Conservation (phyloP, 768 basidiomycete genomes). For the Russula virescens region DNA sequence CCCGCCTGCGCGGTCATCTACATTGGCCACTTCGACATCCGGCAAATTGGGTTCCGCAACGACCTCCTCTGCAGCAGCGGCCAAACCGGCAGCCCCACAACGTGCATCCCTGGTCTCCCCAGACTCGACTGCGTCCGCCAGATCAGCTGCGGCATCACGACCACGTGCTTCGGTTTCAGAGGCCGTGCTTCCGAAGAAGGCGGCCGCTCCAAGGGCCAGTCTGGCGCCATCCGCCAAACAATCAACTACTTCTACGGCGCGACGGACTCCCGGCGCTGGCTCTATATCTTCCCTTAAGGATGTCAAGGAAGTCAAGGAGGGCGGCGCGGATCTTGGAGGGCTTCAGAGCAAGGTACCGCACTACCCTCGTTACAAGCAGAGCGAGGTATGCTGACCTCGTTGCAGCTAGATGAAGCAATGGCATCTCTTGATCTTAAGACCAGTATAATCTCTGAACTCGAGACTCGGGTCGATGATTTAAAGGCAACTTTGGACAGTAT, state of each 20-base stretch:
- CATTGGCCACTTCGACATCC: constrained; percentile 23
- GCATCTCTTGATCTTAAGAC: constrained; percentile 51
- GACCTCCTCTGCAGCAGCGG: constrained; percentile 33
- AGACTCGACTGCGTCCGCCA: constrained; percentile 36
- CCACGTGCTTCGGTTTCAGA: constrained; percentile 69
- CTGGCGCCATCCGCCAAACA: constrained; percentile 33
- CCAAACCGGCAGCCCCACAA: constrained; percentile 34
- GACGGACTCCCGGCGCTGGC: constrained; percentile 42
- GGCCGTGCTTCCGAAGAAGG: constrained; percentile 44
- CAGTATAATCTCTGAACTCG: constrained; percentile 44
- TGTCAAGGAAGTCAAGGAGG: constrained; percentile 59
- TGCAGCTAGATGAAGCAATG: constrained; percentile 55
- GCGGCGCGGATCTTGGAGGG: constrained; percentile 50
- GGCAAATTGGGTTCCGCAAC: constrained; percentile 22
- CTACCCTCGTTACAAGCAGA: neutral
- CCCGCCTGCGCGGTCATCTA: constrained; percentile 11
- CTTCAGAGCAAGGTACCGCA: constrained; percentile 52
- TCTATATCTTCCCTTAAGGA: constrained; percentile 76
- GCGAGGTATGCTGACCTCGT: constrained; percentile 3
- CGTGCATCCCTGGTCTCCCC: constrained; percentile 56
- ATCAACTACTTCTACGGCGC: constrained; percentile 34
- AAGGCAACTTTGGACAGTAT: constrained; percentile 45
- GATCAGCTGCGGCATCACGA: constrained; percentile 34
- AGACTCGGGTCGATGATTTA: constrained; percentile 46
- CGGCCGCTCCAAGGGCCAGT: constrained; percentile 26